Conservation (phyloP, 2,329 filamentous ascomycete genomes). For the Triangularia verruculosa region DNA sequence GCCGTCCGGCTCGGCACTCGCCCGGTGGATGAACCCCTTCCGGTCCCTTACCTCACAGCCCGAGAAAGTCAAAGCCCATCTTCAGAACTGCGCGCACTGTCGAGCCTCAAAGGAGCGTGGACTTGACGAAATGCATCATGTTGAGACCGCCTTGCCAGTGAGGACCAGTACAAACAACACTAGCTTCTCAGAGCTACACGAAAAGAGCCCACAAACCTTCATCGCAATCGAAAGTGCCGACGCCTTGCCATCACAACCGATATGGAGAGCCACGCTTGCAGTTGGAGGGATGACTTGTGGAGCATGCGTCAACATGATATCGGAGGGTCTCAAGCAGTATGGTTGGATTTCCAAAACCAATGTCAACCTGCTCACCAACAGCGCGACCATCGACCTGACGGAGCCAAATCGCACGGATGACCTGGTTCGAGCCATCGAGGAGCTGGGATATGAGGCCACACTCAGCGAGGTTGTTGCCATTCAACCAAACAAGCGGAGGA, state of each 20-base stretch:
- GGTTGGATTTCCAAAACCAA: conserved; percentile 56
- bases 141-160: conserved; percentile 11
- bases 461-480: conserved; percentile 50
- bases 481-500: conserved; percentile 24
- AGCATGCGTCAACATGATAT: conserved; percentile 64
- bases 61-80: conserved; percentile 35
- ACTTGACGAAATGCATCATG: conserved; percentile 19
- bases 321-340: conserved; percentile 55
- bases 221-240: conserved; percentile 37
- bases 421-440: conserved; percentile 56
- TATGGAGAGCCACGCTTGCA: conserved; percentile 29
- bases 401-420: conserved; percentile 42
- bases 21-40: conserved; percentile 30
- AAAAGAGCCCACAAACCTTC: conserved; percentile 28
- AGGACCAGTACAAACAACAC: neutral
- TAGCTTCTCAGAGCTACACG: neutral
- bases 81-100: conserved; percentile 44
- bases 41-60: conserved; percentile 21
- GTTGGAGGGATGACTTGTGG: conserved; percentile 74
- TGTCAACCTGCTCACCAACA: conserved; percentile 66
- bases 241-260: conserved; percentile 10
- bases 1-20: conserved; percentile 15
- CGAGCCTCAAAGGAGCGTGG: conserved; percentile 13
- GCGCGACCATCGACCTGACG: conserved; percentile 57
- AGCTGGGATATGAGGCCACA: conserved; percentile 65